These are phyloP conservation scores for Aspergillus sp. DNA, from an alignment of 2,329 filamentous ascomycete species.

Conservation along the genomic window DNA sequence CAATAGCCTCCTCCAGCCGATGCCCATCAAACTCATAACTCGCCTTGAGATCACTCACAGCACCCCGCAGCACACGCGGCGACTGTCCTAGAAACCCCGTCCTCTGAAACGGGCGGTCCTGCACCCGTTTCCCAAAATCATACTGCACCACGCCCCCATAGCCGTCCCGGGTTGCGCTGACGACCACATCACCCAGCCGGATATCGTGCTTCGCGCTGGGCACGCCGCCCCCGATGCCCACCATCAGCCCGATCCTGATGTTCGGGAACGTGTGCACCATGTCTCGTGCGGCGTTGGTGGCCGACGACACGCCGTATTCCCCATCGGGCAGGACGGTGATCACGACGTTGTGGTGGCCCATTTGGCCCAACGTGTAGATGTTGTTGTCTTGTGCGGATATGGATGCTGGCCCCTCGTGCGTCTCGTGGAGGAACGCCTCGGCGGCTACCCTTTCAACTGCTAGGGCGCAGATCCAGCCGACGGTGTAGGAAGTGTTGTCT, in stretches of 20 bases:
- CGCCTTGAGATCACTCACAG: constrained; percentile 12
- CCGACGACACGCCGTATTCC: neutral
- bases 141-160: constrained; percentile 17
- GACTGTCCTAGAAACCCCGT: constrained; percentile 19
- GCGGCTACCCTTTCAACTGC: constrained; percentile 39
- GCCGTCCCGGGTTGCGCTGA: neutral
- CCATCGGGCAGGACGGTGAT: neutral
- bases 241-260: neutral
- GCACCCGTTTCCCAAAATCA: constrained; percentile 19
- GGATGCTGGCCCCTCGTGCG: constrained; percentile 24
- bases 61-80: constrained; percentile 11
- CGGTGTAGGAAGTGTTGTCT: no score
- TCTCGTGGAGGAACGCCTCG: constrained; percentile 40
- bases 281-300: neutral
- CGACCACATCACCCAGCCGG: neutral
- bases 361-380: constrained; percentile 29
- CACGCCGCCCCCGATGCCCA: neutral
- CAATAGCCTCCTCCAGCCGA: constrained; percentile 3
- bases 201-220: neutral
- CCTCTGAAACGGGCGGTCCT: constrained; percentile 12
- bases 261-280: constrained; percentile 3
- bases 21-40: constrained; percentile 10
- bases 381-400: constrained; percentile 23
- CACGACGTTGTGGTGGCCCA: constrained; percentile 24
- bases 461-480: constrained; percentile 49